A percentile compares a stretch with the other conserved stretches of the same genome.
Evolutionary conservation across 2,329 filamentous ascomycete genomes (phyloP).

Genomic region (Trichoderma arundinaceum): DNA sequence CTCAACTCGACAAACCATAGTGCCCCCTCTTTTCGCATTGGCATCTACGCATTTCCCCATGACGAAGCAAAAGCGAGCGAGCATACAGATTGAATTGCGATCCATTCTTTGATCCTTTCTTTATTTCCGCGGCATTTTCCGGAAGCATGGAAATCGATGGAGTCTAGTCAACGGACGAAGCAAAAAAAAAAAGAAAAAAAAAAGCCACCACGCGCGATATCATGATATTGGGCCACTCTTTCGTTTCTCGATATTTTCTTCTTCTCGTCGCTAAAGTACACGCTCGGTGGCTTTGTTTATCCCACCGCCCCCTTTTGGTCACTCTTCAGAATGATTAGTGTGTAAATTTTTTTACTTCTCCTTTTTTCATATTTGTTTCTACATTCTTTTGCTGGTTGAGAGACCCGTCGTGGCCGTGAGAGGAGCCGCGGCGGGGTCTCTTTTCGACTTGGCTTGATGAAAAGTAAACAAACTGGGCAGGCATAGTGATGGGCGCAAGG

Average conservation of each 20-base stretch:
- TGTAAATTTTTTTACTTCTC: conserved; percentile 1
- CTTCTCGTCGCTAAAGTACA: not conserved
- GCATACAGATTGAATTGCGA: conserved; percentile 27
- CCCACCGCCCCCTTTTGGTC: not conserved
- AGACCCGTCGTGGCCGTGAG: not conserved
- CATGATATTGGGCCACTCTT: not conserved
- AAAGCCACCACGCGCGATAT: conserved; percentile 9
- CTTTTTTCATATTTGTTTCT: conserved; percentile 11
- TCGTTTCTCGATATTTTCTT: conserved; percentile 7
- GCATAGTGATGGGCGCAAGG: conserved; percentile 29
- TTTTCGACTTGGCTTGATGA: not conserved
- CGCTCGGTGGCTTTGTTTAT: not conserved
- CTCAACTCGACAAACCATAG: not conserved
- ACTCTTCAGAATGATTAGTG: conserved; percentile 3
- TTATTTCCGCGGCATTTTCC: not conserved
- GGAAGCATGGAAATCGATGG: conserved; percentile 9
- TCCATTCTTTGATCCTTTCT: conserved; percentile 21
- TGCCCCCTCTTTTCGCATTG: conserved; percentile 7
- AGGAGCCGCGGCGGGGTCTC: not conserved
- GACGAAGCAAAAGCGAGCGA: conserved; percentile 18
- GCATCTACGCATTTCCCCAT: conserved; percentile 14
- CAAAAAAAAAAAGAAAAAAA: not conserved
- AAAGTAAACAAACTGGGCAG: conserved; percentile 25
- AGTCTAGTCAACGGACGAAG: conserved; percentile 8
- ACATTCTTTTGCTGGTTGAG: not conserved